A percentile compares a stretch with the other conserved stretches of the same genome.
These are phyloP conservation scores for Rhodocollybia butyracea DNA, from an alignment of 768 basidiomycete species.

Conservation along the genomic window DNA sequence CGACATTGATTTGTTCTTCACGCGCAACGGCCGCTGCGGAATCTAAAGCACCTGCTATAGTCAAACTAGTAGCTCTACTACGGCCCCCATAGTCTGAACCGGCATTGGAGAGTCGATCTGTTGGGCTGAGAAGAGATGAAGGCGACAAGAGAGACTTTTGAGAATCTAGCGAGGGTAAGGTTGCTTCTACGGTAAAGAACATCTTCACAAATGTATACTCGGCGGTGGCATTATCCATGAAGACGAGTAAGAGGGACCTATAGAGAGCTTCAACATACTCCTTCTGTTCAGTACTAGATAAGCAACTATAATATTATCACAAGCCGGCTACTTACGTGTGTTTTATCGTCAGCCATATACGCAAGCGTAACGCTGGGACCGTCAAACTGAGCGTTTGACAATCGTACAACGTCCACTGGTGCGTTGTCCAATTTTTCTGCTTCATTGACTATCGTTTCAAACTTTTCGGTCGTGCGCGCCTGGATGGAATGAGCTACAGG, in stretches of 20 bases:
- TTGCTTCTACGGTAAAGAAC: slow-evolving; percentile 64
- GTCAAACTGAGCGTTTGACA: slow-evolving; percentile 69
- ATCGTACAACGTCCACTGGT: slow-evolving; percentile 47
- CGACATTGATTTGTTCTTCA: slow-evolving; percentile 57
- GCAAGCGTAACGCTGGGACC: slow-evolving; percentile 79
- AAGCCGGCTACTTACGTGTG: slow-evolving; percentile 60
- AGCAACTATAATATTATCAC: neutral
- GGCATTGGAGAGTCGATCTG: slow-evolving; percentile 32
- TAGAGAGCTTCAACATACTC: slow-evolving; percentile 80
- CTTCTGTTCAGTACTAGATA: slow-evolving; percentile 47
- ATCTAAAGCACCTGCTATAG: slow-evolving; percentile 30
- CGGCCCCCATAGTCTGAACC: slow-evolving; percentile 52
- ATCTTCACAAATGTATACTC: slow-evolving; percentile 86
- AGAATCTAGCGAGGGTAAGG: slow-evolving; percentile 30
- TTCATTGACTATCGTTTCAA: slow-evolving; percentile 54
- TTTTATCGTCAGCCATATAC: slow-evolving; percentile 88
- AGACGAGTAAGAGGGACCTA: slow-evolving; percentile 82
- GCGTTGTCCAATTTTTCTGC: slow-evolving; percentile 36
- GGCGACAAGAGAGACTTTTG: slow-evolving; percentile 34
- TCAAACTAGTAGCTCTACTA: slow-evolving; percentile 27
- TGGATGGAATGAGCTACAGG: slow-evolving; percentile 23
- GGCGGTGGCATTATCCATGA: slow-evolving; percentile 92
- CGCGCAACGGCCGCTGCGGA: slow-evolving; percentile 40
- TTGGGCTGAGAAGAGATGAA: slow-evolving; percentile 40
- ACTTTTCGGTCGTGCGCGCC: slow-evolving; percentile 68